A percentile compares a stretch with the other conserved stretches of the same genome.
phyloP scores from a whole-genome alignment of 1,139 yeast genomes.

The Zygoascus meyerae region DNA sequence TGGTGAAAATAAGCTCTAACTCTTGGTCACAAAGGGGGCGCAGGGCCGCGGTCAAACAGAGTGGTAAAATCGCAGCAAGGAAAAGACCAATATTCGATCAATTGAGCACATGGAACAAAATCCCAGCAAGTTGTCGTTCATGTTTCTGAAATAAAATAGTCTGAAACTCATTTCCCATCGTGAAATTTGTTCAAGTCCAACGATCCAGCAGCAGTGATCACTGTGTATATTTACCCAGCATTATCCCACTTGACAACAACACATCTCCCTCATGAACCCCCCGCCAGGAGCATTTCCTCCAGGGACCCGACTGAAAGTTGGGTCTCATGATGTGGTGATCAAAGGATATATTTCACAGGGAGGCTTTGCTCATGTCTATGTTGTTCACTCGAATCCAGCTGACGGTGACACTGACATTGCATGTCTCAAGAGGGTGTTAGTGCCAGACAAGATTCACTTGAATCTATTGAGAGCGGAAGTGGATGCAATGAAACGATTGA shows the following conservation, averaged over 20 bases:
- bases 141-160: too few relatives aligned
- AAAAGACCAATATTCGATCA: too few relatives aligned
- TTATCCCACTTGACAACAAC: conserved; percentile 1
- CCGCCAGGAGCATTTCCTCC: conserved; percentile 50
- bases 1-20: too few relatives aligned
- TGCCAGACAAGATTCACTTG: conserved; percentile 65
- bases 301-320: conserved; percentile 63
- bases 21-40: too few relatives aligned
- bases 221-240: background rate
- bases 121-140: too few relatives aligned
- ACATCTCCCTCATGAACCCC: conserved; percentile 4
- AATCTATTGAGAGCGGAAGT: conserved; percentile 69
- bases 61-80: too few relatives aligned
- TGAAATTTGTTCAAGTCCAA: too few relatives aligned
- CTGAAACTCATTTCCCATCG: too few relatives aligned
- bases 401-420: conserved; percentile 33
- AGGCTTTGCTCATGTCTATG: conserved; percentile 77
- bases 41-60: too few relatives aligned
- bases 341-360: conserved; percentile 62
- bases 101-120: too few relatives aligned
- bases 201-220: too few relatives aligned
- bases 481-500: conserved; percentile 73
- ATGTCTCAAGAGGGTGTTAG: conserved; percentile 70
- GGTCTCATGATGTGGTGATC: conserved; percentile 55
- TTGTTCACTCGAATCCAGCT: conserved; percentile 51